Evolutionary conservation across 1,284 basidiomycete genomes (phyloP).

Genomic region (Ceratobasidium sp.): DNA sequence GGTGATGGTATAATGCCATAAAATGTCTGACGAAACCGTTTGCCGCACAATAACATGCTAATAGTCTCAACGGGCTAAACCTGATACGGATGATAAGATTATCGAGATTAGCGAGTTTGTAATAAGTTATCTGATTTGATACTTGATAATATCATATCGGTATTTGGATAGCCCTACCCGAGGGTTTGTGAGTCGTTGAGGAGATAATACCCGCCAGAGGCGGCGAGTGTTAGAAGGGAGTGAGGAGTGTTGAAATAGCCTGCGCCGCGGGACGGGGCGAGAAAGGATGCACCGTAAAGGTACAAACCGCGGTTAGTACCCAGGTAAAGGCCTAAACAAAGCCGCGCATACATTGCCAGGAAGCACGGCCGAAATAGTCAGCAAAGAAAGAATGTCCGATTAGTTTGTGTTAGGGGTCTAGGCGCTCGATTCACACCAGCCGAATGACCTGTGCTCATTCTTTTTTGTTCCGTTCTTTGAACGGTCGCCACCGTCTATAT

Average conservation of each 20-base stretch:
- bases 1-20: too few relatives aligned
- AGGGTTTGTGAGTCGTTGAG: constrained; percentile 35
- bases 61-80: too few relatives aligned
- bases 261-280: not conserved
- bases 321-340: not conserved
- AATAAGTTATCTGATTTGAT: too few relatives aligned
- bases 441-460: constrained; percentile 28
- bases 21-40: too few relatives aligned
- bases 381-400: not conserved
- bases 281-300: constrained; percentile 21
- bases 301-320: not conserved
- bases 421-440: constrained; percentile 18
- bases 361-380: constrained; percentile 21
- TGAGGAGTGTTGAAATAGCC: not conserved
- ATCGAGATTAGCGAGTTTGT: too few relatives aligned
- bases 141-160: too few relatives aligned
- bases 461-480: constrained; percentile 21
- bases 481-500: constrained; percentile 24
- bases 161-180: too few relatives aligned
- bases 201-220: constrained; percentile 12
- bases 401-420: too few relatives aligned
- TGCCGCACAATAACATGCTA: too few relatives aligned
- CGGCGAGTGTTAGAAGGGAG: constrained; percentile 2
- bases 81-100: too few relatives aligned
- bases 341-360: not conserved